Conservation (phyloP, 164 flowering plant species). For the Aristolochia fimbriata region DNA sequence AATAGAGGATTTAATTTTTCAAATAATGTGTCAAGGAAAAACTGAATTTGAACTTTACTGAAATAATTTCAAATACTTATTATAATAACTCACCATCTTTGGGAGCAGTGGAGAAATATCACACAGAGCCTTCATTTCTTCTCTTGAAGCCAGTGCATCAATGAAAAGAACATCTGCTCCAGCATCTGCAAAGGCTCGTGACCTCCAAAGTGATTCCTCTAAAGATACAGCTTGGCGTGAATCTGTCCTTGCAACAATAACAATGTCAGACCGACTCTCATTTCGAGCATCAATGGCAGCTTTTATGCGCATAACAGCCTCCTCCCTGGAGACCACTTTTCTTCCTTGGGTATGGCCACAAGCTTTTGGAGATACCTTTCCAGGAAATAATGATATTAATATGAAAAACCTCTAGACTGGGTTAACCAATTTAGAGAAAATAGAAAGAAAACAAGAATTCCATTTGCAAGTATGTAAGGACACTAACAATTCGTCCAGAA, state of each 20-base stretch:
- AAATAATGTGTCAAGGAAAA: no score
- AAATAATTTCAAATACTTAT: neutral
- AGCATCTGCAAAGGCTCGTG: conserved; percentile 78
- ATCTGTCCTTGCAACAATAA: conserved; percentile 90
- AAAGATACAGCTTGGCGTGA: conserved; percentile 86
- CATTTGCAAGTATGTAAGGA: no score
- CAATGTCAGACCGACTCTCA: conserved; percentile 81
- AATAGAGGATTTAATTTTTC: no score
- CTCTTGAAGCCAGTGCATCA: conserved; percentile 89
- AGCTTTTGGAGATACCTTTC: conserved; percentile 89
- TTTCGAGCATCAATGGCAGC: conserved; percentile 91
- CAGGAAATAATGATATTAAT: conserved; percentile 3
- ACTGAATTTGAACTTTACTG: no score
- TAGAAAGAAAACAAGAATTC: no score
- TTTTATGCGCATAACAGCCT: conserved; percentile 83
- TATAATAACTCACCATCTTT: conserved; percentile 53
- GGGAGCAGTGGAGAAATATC: conserved; percentile 60
- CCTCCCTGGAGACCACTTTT: conserved; percentile 89
- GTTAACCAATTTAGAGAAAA: no score
- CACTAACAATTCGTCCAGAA: no score
- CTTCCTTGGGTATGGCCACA: conserved; percentile 92
- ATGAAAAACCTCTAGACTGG: neutral
- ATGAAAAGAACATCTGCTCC: conserved; percentile 98
- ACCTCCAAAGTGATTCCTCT: conserved; percentile 78
- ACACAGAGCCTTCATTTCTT: conserved; percentile 84